A percentile compares a stretch with the other conserved stretches of the same genome.
phyloP scores from a whole-genome alignment of 2,329 filamentous ascomycete species.

The Monilinia fructicola region DNA sequence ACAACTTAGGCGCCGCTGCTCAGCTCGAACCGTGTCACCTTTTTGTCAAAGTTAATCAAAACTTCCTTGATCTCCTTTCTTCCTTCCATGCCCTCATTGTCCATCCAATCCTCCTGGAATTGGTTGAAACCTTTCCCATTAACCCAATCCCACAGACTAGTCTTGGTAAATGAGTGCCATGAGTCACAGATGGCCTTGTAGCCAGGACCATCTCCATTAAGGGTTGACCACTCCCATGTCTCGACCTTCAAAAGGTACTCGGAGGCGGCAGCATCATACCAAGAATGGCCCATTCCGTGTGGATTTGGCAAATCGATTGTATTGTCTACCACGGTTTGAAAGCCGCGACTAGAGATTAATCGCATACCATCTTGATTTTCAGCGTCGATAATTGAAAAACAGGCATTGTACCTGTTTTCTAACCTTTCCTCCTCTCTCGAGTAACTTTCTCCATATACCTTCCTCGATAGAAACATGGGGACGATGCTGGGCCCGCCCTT shows the following conservation, averaged over 20 bases:
- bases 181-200: constrained; percentile 2
- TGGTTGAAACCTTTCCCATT: neutral
- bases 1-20: neutral
- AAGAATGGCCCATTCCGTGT: neutral
- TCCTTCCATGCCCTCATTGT: neutral
- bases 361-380: neutral
- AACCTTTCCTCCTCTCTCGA: neutral
- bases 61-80: neutral
- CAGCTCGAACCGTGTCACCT: neutral
- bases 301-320: constrained; percentile 2
- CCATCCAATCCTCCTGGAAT: neutral
- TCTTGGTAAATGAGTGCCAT: constrained; percentile 4
- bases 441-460: neutral
- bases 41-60: neutral
- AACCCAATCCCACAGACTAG: constrained; percentile 1
- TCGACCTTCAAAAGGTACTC: neutral
- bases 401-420: neutral
- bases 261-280: constrained; percentile 1
- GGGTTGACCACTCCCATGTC: neutral
- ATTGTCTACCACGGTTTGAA: neutral
- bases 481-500: neutral
- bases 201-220: neutral
- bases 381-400: neutral
- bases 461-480: constrained; percentile 3
- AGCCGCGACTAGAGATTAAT: neutral